Percentiles rank a stretch among this genome's conserved stretches.
These are phyloP conservation scores for Populus tomentosa DNA, from an alignment of 441 rosid species.

Conservation along the genomic window DNA sequence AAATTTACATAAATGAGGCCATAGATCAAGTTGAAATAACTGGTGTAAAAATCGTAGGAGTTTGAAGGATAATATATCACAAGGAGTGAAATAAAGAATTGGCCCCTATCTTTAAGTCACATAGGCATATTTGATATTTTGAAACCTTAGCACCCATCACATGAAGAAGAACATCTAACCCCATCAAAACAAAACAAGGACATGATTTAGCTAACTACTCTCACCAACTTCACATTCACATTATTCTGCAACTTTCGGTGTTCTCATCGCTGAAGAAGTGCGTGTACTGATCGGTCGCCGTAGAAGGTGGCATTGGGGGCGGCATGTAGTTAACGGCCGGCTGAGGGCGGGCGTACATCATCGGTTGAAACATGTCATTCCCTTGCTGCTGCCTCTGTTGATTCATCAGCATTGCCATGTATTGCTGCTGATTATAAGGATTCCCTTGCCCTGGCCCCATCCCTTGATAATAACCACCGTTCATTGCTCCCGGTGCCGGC, in stretches of 20 bases:
- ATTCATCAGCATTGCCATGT: constrained; percentile 92
- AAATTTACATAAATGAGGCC: neutral
- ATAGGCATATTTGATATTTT: neutral
- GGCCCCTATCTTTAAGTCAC: neutral
- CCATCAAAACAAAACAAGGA: neutral
- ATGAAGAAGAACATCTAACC: neutral
- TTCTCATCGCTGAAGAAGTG: constrained; percentile 91
- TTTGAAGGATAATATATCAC: neutral
- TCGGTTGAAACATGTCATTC: constrained; percentile 72
- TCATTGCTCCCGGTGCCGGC: constrained; percentile 51
- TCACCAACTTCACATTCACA: constrained; percentile 40
- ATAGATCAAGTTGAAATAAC: neutral
- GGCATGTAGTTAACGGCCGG: constrained; percentile 55
- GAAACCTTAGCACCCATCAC: constrained; percentile 17
- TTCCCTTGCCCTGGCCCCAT: constrained; percentile 29
- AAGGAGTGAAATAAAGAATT: constrained; percentile 1
- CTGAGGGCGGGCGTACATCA: constrained; percentile 75
- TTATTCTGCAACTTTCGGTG: constrained; percentile 72
- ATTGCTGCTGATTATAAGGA: constrained; percentile 54
- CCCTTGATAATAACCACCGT: constrained; percentile 47
- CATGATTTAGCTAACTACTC: constrained; percentile 12
- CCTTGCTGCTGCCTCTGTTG: constrained; percentile 59
- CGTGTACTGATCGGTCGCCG: constrained; percentile 48
- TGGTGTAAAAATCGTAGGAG: neutral
- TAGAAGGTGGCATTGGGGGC: constrained; percentile 46